Percentiles rank a stretch among this genome's conserved stretches.
These are phyloP conservation scores for Apiospora kogelbergensis DNA, from an alignment of 2,329 filamentous ascomycete genomes.

Conservation along the genomic window DNA sequence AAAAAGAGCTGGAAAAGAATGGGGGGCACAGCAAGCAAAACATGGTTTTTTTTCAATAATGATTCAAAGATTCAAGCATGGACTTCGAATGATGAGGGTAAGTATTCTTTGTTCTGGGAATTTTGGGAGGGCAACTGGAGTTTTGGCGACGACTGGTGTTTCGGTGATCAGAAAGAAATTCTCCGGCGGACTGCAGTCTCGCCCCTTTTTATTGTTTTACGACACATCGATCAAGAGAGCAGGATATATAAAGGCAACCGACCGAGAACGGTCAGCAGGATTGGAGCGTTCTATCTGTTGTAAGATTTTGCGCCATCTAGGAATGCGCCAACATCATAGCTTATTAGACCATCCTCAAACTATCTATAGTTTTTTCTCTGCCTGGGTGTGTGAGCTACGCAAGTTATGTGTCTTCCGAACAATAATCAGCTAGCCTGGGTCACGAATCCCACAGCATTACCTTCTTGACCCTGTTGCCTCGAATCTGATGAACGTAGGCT, in stretches of 20 bases:
- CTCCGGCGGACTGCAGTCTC: not conserved
- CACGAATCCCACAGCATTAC: no score
- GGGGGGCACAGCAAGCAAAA: not conserved
- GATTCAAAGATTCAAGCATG: not conserved
- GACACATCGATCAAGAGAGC: not conserved
- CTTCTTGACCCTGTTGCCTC: no score
- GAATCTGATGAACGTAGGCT: no score
- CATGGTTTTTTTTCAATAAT: not conserved
- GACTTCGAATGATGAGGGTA: not conserved
- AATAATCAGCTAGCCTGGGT: no score
- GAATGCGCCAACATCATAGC: not conserved
- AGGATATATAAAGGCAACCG: not conserved
- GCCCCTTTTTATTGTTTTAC: not conserved
- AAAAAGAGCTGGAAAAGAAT: constrained; percentile 3
- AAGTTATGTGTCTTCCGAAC: no score
- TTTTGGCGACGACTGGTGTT: not conserved
- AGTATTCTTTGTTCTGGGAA: not conserved
- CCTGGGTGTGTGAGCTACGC: not conserved
- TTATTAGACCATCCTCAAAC: not conserved
- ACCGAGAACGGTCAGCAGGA: not conserved
- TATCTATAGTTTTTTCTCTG: not conserved
- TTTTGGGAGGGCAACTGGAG: not conserved
- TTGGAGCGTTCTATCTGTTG: not conserved
- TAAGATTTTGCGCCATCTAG: not conserved
- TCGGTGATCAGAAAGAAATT: not conserved